Evolutionary conservation across 2,329 filamentous ascomycete genomes (phyloP).

Genomic region (Domatiomyces globalis): DNA sequence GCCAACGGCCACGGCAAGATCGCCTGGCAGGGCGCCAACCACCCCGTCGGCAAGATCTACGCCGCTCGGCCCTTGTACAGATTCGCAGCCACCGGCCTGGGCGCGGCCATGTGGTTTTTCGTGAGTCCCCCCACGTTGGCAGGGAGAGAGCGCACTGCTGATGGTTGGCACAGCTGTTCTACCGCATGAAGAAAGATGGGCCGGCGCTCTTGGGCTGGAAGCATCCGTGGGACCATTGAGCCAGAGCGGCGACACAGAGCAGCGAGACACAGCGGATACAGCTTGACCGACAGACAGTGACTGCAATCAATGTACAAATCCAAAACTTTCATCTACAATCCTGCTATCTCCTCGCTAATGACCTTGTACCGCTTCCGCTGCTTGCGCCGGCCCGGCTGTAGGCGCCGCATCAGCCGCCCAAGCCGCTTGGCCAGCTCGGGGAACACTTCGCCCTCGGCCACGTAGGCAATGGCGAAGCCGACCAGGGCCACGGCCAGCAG

Average conservation of each 20-base stretch:
- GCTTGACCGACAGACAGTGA: not conserved
- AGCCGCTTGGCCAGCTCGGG: slow-evolving; percentile 52
- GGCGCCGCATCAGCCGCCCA: slow-evolving; percentile 44
- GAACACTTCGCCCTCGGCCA: slow-evolving; percentile 58
- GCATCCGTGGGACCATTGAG: slow-evolving; percentile 90
- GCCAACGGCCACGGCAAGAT: slow-evolving; percentile 10
- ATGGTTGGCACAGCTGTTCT: slow-evolving; percentile 58
- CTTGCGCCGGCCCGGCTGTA: slow-evolving; percentile 49
- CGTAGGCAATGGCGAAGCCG: slow-evolving; percentile 56
- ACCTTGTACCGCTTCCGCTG: slow-evolving; percentile 79
- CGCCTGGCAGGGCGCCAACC: slow-evolving; percentile 13
- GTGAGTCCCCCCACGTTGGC: slow-evolving; percentile 39
- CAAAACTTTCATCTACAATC: no score
- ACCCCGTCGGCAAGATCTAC: slow-evolving; percentile 36
- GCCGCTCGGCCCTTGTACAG: slow-evolving; percentile 59
- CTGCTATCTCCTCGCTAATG: slow-evolving; percentile 49
- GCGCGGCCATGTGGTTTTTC: slow-evolving; percentile 99
- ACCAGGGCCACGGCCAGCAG: slow-evolving; percentile 55
- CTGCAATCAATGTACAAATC: no score
- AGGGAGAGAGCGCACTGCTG: not conserved
- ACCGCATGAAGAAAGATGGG: slow-evolving; percentile 93
- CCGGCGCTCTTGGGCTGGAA: slow-evolving; percentile 80
- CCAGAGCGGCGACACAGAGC: slow-evolving; percentile 1
- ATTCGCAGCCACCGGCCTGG: slow-evolving; percentile 70
- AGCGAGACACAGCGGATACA: not conserved